Evolutionary conservation across 2,329 filamentous ascomycete species (phyloP).

Genomic region (Arthroderma sp.): DNA sequence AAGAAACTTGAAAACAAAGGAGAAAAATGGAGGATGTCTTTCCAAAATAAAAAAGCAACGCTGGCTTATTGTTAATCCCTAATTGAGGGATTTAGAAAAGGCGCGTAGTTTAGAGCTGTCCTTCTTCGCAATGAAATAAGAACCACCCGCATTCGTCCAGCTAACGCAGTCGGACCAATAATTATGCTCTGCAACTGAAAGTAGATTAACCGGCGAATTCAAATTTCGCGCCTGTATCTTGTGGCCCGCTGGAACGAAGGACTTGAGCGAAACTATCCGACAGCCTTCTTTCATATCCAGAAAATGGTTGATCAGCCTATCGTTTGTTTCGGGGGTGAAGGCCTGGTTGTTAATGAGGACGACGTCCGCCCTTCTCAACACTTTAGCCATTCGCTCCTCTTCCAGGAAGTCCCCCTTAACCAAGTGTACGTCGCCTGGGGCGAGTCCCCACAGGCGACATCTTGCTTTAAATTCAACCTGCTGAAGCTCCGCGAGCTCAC

Average conservation of each 20-base stretch:
- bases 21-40: background rate
- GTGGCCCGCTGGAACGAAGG: conserved; percentile 71
- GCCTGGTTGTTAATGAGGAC: conserved; percentile 96
- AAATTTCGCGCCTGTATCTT: conserved; percentile 60
- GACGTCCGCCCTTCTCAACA: conserved; percentile 78
- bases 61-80: background rate
- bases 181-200: conserved; percentile 60
- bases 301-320: conserved; percentile 74
- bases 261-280: conserved; percentile 81
- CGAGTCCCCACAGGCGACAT: conserved; percentile 78
- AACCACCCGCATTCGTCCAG: conserved; percentile 74
- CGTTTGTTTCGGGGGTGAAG: conserved; percentile 78
- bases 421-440: conserved; percentile 64
- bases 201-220: conserved; percentile 67
- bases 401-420: conserved; percentile 74
- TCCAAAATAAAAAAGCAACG: conserved; percentile 3
- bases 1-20: background rate
- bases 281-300: conserved; percentile 84
- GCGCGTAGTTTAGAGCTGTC: conserved; percentile 44
- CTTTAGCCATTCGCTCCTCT: conserved; percentile 54
- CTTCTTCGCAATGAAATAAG: conserved; percentile 79
- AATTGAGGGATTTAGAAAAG: conserved; percentile 25
- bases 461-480: conserved; percentile 71
- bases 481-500: conserved; percentile 67
- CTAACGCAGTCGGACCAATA: conserved; percentile 64